phyloP scores from a whole-genome alignment of 1,284 basidiomycete species.

The Rhodotorula glutinis region DNA sequence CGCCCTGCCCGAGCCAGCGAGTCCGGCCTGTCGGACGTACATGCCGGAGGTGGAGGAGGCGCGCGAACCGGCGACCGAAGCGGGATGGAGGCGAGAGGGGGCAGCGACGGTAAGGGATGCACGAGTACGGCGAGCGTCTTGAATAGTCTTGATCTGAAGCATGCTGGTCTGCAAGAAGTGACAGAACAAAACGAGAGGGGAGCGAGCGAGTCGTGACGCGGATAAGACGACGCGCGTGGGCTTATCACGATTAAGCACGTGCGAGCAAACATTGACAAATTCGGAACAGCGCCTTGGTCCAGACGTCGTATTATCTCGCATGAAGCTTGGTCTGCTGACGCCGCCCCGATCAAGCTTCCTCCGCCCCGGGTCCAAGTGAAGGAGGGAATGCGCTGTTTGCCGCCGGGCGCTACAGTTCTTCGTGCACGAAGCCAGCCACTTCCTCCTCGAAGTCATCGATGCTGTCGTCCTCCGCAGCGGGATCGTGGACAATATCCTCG shows the following conservation, averaged over 20 bases:
- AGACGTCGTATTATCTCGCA: too few species aligned
- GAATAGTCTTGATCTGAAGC: constrained; percentile 10
- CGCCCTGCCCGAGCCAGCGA: background rate
- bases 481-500: background rate
- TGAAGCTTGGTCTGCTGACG: too few species aligned
- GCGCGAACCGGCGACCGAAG: background rate
- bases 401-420: too few species aligned
- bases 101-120: background rate
- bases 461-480: background rate
- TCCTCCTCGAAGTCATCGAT: too few species aligned
- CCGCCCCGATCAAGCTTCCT: too few species aligned
- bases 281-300: background rate
- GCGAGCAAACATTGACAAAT: background rate
- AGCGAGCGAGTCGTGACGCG: background rate
- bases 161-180: background rate
- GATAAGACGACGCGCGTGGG: constrained; percentile 1
- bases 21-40: background rate
- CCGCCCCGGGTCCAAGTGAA: too few species aligned
- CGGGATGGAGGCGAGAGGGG: background rate
- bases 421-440: too few species aligned
- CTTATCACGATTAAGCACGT: background rate
- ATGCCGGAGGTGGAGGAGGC: background rate
- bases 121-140: constrained; percentile 20
- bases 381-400: background rate
- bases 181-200: background rate